These are phyloP conservation scores for Rhodotorula glutinis DNA, from an alignment of 1,284 basidiomycete species.

Conservation along the genomic window DNA sequence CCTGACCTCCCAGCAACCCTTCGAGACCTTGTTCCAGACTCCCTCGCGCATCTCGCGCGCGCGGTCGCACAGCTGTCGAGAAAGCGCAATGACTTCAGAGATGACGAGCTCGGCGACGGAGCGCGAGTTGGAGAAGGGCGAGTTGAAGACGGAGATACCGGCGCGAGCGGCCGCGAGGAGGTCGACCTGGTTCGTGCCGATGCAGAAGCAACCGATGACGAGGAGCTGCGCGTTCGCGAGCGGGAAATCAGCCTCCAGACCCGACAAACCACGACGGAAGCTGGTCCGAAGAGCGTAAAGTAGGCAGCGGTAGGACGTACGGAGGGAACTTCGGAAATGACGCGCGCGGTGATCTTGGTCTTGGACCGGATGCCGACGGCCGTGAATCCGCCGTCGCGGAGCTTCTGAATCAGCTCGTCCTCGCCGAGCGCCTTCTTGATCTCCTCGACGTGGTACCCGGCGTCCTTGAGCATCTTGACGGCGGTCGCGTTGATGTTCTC, in stretches of 20 bases:
- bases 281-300: no score
- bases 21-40: constrained; percentile 93
- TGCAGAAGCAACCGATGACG: constrained; percentile 98
- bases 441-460: constrained; percentile 94
- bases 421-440: constrained; percentile 81
- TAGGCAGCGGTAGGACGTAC: constrained; percentile 49
- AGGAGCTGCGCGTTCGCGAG: constrained; percentile 85
- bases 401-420: constrained; percentile 73
- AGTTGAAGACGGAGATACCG: constrained; percentile 98
- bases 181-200: constrained; percentile 96
- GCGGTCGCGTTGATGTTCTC: constrained; percentile 96
- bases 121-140: constrained; percentile 98
- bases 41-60: constrained; percentile 81
- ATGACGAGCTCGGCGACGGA: constrained; percentile 98
- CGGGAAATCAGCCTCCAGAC: no score
- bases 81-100: constrained; percentile 87
- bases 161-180: constrained; percentile 75
- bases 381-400: constrained; percentile 81
- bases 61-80: constrained; percentile 90
- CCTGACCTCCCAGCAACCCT: constrained; percentile 95
- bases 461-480: constrained; percentile 70
- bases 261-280: no score
- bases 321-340: constrained; percentile 80
- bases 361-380: constrained; percentile 96
- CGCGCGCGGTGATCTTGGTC: constrained; percentile 88